Percentiles rank a stretch among this genome's conserved stretches.
Conservation (phyloP, 2,329 filamentous ascomycete species). For the Aspergillus latus region DNA sequence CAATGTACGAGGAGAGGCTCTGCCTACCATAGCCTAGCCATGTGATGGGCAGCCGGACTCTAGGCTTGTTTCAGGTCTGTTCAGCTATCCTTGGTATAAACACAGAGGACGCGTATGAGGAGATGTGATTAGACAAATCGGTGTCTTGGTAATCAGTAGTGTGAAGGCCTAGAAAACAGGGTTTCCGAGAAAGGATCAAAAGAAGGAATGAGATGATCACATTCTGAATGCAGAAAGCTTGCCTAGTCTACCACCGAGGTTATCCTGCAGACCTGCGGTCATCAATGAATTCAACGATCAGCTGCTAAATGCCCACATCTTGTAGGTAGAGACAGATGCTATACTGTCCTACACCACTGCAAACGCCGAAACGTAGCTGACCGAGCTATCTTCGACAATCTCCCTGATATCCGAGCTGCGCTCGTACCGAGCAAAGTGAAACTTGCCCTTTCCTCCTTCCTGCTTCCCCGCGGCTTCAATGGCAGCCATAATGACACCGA, state of each 20-base stretch:
- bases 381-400: slow-evolving; percentile 71
- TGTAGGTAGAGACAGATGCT: not conserved
- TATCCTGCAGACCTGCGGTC: not conserved
- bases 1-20: not conserved
- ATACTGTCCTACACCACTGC: slow-evolving; percentile 60
- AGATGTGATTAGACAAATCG: not conserved
- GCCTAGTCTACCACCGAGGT: not conserved
- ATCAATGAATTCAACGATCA: not conserved
- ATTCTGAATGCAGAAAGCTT: not conserved
- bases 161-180: not conserved
- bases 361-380: slow-evolving; percentile 94
- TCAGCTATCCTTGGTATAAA: not conserved
- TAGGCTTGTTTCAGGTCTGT: not conserved
- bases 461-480: slow-evolving; percentile 62
- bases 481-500: slow-evolving; percentile 87
- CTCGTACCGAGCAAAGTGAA: slow-evolving; percentile 83
- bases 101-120: too few relatives aligned
- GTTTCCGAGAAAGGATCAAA: not conserved
- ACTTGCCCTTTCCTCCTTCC: slow-evolving; percentile 51
- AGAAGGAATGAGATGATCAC: not conserved
- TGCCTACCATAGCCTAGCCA: not conserved
- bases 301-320: not conserved
- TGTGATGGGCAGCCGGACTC: not conserved
- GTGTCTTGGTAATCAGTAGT: not conserved
- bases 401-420: slow-evolving; percentile 73